phyloP scores from a whole-genome alignment of 345 rosid species.

The Eucalyptus grandis region DNA sequence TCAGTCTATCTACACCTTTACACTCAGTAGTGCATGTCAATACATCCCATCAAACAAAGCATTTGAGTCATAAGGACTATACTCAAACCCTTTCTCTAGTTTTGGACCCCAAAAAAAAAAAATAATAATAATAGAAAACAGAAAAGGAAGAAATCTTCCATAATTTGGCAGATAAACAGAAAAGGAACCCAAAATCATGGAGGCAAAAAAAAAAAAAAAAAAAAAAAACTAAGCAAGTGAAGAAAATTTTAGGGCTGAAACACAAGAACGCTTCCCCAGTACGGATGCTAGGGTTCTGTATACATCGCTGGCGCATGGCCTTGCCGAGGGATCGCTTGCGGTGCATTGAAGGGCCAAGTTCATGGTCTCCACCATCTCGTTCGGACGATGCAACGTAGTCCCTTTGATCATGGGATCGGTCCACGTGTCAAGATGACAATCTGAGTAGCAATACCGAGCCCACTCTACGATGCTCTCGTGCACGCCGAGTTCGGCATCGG shows the following conservation, averaged over 20 bases:
- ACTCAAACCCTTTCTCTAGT: background rate
- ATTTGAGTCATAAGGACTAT: background rate
- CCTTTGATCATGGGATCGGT: slow-evolving; percentile 38
- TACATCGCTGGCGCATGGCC: slow-evolving; percentile 43
- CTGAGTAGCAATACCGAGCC: slow-evolving; percentile 68
- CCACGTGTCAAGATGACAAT: slow-evolving; percentile 58
- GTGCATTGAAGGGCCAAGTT: slow-evolving; percentile 72
- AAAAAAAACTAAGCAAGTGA: slow-evolving; percentile 2
- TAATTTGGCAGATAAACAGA: background rate
- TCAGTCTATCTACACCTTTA: slow-evolving; percentile 26
- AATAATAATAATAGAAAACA: background rate
- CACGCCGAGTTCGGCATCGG: slow-evolving; percentile 46
- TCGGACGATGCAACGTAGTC: slow-evolving; percentile 9
- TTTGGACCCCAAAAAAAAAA: background rate
- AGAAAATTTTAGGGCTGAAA: background rate
- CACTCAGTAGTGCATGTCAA: slow-evolving; percentile 19
- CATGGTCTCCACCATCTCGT: slow-evolving; percentile 45
- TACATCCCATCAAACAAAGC: slow-evolving; percentile 26
- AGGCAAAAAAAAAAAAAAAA: background rate
- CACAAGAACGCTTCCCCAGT: slow-evolving; percentile 21
- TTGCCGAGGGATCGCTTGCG: slow-evolving; percentile 42
- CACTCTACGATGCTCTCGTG: slow-evolving; percentile 49
- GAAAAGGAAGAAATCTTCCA: background rate
- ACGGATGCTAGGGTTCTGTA: slow-evolving; percentile 35
- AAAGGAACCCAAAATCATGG: background rate